Evolutionary conservation across 148 eudicot genomes (phyloP), one percentile per base, ranked within the genome.

Genomic region (Limonium bicolor): DNA sequence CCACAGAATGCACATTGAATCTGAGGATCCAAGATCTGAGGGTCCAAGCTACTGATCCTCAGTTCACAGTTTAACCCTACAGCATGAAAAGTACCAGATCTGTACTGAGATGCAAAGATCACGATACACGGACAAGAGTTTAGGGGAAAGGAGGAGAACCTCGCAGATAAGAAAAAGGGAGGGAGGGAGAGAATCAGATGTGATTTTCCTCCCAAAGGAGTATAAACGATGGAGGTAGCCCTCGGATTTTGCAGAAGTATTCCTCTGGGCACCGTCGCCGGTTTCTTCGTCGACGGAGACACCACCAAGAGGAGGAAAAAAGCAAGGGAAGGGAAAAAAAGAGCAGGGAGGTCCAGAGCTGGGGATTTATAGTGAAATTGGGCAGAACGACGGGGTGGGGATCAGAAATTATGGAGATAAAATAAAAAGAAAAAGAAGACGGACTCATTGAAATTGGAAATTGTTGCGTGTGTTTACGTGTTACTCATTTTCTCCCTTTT

Each of bases 81-180:
- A n/a, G n/a, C n/a, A n/a, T n/a, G 21, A 22, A 7, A 29, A 29
- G 28, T 12, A 43, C 16, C 45, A 59, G 63, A 59, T 59, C 63
- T 51, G 22, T 21, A 51, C 24, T 2, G 24, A 43, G 6, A 40
- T n/a, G 18, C 6, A 14, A 26, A 32, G 24, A 30, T 18, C 14
- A 27, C 10, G 27, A 34, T 11, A 23, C 1, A 25, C 32, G 28
- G 31, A 42, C 18, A 49, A 36, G 27, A 26, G 2, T 1, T n/a
- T 13, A 35, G 39, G 28, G 21, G 27, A 20, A 18, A 11, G 9
- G 27, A 32, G 16, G 20, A 12, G 7, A 21, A 36, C 28, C 48
- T 51, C 39, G 15, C 25, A 31, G 42, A 51, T 37, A 32, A 39
- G 34, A 22, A 46, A 44, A 23, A 38, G 41, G n/a, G 27, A 7